phyloP scores from a whole-genome alignment of 1,284 basidiomycete genomes.

The Puccinia novopanici region DNA sequence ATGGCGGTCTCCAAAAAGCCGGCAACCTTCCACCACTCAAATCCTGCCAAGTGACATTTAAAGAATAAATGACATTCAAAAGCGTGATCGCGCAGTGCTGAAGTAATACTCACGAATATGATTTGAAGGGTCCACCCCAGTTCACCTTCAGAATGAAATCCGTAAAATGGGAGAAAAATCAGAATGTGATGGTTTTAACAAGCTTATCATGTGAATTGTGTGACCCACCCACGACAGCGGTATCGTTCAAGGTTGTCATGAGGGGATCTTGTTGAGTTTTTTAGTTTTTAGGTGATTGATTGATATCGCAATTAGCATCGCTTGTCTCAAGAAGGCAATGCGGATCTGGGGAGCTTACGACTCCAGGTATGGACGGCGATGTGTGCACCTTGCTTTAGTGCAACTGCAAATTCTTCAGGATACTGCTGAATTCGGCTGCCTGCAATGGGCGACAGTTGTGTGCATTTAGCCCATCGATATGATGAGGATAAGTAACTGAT shows the following conservation, averaged over 20 bases:
- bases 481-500: slow-evolving; percentile 61
- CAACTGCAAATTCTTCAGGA: slow-evolving; percentile 64
- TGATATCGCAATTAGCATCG: background rate
- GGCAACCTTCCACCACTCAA: slow-evolving; percentile 42
- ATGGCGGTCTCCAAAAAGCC: slow-evolving; percentile 60
- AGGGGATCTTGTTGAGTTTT: slow-evolving; percentile 39
- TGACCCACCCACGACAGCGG: slow-evolving; percentile 37
- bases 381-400: slow-evolving; percentile 51
- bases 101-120: slow-evolving; percentile 64
- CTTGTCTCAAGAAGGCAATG: background rate
- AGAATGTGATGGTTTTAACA: background rate
- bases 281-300: background rate
- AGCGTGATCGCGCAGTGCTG: background rate
- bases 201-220: too few relatives aligned
- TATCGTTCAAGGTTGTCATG: slow-evolving; percentile 49
- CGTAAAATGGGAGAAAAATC: background rate
- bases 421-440: slow-evolving; percentile 64
- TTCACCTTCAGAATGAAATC: slow-evolving; percentile 67
- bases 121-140: slow-evolving; percentile 80
- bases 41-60: slow-evolving; percentile 11
- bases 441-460: background rate
- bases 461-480: background rate
- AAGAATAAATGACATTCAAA: background rate
- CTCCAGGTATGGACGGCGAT: slow-evolving; percentile 65
- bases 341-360: slow-evolving; percentile 55